These are phyloP conservation scores for Pseudocercospora vitis DNA, from an alignment of 2,329 filamentous ascomycete genomes.

Conservation along the genomic window DNA sequence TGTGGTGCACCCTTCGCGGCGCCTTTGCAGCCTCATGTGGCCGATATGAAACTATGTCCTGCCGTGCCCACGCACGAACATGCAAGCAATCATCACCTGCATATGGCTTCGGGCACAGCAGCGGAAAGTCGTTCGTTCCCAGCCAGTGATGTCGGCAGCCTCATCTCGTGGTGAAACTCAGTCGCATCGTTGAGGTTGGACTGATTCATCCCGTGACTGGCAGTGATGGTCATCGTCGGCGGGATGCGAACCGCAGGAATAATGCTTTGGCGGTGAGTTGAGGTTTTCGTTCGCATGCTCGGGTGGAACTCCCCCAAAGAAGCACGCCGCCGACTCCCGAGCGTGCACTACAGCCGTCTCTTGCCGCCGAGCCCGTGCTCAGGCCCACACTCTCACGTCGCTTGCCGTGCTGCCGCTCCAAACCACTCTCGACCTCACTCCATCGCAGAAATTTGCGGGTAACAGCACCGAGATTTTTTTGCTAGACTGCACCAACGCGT, in stretches of 20 bases:
- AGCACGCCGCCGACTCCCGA: background rate
- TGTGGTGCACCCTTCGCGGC: background rate
- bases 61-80: background rate
- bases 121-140: background rate
- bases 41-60: background rate
- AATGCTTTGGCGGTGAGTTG: background rate
- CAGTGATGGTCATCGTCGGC: background rate
- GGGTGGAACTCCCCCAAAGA: background rate
- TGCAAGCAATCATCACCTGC: background rate
- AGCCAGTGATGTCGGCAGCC: background rate
- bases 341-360: constrained; percentile 6
- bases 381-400: background rate
- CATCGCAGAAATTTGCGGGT: constrained; percentile 11
- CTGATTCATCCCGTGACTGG: too few relatives aligned
- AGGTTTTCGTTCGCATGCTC: background rate
- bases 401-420: constrained; percentile 6
- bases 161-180: background rate
- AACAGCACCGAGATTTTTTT: constrained; percentile 11
- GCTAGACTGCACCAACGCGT: constrained; percentile 17
- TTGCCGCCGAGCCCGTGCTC: background rate
- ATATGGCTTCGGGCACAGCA: background rate
- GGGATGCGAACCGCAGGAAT: background rate
- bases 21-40: background rate
- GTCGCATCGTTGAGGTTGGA: too few relatives aligned
- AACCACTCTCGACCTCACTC: constrained; percentile 5